A percentile compares a stretch with the other conserved stretches of the same genome.
Evolutionary conservation across 495 filamentous ascomycete species (phyloP).

Genomic region (Penicillium turbatum): DNA sequence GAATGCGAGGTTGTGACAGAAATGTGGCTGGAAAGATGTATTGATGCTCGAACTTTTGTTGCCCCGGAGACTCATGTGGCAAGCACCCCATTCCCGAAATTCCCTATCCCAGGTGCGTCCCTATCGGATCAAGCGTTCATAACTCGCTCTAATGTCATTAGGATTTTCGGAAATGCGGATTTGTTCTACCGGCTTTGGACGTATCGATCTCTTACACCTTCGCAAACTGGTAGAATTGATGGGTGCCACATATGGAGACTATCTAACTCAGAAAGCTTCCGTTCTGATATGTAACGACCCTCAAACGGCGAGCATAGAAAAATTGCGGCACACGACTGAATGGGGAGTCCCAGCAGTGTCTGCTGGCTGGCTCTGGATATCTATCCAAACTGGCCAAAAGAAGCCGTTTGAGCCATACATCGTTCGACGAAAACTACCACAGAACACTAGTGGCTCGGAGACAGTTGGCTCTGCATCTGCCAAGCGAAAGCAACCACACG

Average conservation of each 20-base stretch:
- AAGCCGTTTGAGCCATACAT: conserved; percentile 49
- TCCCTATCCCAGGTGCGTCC: conserved; percentile 58
- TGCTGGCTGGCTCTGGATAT: conserved; percentile 78
- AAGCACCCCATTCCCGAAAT: conserved; percentile 66
- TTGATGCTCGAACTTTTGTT: conserved; percentile 67
- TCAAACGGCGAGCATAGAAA: conserved; percentile 60
- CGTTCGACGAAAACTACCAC: conserved; percentile 29
- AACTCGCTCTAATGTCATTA: conserved; percentile 17
- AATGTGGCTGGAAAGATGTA: conserved; percentile 88
- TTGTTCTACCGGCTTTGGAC: conserved; percentile 75
- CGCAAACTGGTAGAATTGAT: conserved; percentile 69
- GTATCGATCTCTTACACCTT: conserved; percentile 81
- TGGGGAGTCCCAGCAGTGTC: conserved; percentile 76
- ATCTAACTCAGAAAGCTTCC: conserved; percentile 59
- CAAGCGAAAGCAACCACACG: conserved; percentile 10
- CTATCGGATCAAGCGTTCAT: background rate
- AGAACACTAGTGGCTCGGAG: conserved; percentile 20
- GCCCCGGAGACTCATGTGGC: conserved; percentile 66
- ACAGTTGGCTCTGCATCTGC: conserved; percentile 18
- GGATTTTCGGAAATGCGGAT: conserved; percentile 65
- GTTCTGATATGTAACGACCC: conserved; percentile 64
- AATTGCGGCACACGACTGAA: conserved; percentile 65
- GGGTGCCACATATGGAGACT: conserved; percentile 70
- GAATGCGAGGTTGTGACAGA: conserved; percentile 65
- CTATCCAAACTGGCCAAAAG: conserved; percentile 55